These are phyloP conservation scores for Allium fistulosum DNA, from an alignment of 106 monocot genomes.

Conservation along the genomic window DNA sequence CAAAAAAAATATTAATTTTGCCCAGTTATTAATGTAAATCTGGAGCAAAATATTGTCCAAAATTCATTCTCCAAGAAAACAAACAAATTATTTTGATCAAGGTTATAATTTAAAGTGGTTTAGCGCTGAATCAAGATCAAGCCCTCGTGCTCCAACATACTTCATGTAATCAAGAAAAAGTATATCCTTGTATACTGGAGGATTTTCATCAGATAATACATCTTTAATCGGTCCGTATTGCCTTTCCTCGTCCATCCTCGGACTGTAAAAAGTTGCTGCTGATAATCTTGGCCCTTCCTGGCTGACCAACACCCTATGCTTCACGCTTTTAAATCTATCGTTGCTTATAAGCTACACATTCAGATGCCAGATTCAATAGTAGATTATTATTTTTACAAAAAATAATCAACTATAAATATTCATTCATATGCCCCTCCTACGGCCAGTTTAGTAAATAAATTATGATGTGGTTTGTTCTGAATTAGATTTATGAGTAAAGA, in stretches of 20 bases:
- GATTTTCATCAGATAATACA: slow-evolving; percentile 10
- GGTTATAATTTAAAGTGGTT: slow-evolving; percentile 6
- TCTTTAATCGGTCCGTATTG: slow-evolving; percentile 16
- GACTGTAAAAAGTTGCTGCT: slow-evolving; percentile 11
- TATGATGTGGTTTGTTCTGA: too few relatives aligned
- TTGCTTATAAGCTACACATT: slow-evolving; percentile 17
- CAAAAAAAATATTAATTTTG: too few relatives aligned
- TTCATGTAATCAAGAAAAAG: slow-evolving; percentile 1
- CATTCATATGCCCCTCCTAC: too few relatives aligned
- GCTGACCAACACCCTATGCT: slow-evolving; percentile 20
- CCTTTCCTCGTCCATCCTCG: background rate
- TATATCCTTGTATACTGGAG: slow-evolving; percentile 8
- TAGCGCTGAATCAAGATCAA: slow-evolving; percentile 1
- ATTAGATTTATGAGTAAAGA: too few relatives aligned
- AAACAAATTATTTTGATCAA: background rate
- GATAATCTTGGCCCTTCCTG: slow-evolving; percentile 13
- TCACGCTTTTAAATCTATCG: slow-evolving; percentile 15
- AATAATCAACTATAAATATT: too few relatives aligned
- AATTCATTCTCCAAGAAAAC: too few relatives aligned
- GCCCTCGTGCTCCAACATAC: background rate
- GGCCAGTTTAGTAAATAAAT: too few relatives aligned
- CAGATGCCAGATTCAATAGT: background rate
- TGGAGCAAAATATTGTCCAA: too few relatives aligned
- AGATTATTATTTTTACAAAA: too few relatives aligned
- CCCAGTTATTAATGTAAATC: too few relatives aligned